Evolutionary conservation across 2,329 filamentous ascomycete species (phyloP), one percentile per base, ranked within the genome.

Genomic region (Ophiostoma piceae): DNA sequence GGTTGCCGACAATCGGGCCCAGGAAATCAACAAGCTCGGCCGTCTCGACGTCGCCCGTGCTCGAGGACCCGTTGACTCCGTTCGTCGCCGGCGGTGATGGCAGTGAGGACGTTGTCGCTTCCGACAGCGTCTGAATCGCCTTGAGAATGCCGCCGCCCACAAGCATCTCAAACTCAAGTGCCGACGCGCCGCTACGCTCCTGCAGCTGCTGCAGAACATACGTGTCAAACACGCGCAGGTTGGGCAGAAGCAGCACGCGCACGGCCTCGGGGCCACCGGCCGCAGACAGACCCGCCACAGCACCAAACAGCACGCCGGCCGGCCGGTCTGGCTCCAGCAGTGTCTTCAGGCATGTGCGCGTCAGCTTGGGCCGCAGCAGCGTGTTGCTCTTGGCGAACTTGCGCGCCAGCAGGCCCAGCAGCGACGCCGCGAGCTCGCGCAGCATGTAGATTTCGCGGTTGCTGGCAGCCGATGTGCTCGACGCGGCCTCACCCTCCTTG

Each of bases 281-380:
- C 1, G 90, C 88, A 1, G 90, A 84, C 2, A 99, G 82, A 1
- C 94, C 94, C 39, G 89, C 86, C 29, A 99, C 85, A 7, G 94
- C 92, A 64, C 95, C 95, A 77, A 95, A 99, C 76, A 97, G 92
- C 1, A 94, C 90, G 1, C 91, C 88, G 0, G 93, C 86, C 0
- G 93, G 89, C 76, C 94, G 92, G 62, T 89, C 88, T 0, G 92
- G 92, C 76, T 97, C 94, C 39, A 99, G 85, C 79, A 97, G 94
- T 75, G 91, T 89, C 80, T 97, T 97, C 43, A 98, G 85, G 76
- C 93, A 97, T 0, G 94, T 95, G n/a, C 95, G 87, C 3, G 93
- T 94, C 39, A 99, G 89, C 73, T 96, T 92, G 1, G 94, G 90
- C 70, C 93, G 92, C 35, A 98, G 86, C 16, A 92, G 90, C 62